phyloP scores from a whole-genome alignment of 2,329 filamentous ascomycete genomes.

The Pezizomycotina sp. region DNA sequence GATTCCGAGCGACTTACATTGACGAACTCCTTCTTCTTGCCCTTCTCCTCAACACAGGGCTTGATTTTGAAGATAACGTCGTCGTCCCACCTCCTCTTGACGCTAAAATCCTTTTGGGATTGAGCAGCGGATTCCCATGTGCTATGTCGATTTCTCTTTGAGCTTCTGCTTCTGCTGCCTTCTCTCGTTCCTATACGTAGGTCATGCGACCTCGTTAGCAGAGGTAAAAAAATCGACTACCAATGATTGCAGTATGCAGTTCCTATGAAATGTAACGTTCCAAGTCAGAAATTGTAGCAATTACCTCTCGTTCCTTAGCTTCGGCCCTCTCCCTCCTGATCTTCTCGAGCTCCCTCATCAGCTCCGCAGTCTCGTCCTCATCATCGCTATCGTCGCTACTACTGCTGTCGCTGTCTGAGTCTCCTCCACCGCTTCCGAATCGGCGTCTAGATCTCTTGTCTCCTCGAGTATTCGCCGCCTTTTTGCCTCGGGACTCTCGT shows the following conservation, averaged over 20 bases:
- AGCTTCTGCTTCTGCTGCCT: constrained; percentile 64
- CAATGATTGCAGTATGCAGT: too few relatives aligned
- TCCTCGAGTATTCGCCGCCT: constrained; percentile 74
- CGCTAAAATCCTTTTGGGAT: constrained; percentile 59
- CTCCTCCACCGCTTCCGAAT: constrained; percentile 26
- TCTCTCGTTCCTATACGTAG: constrained; percentile 51
- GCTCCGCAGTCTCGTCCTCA: constrained; percentile 70
- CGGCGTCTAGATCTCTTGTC: constrained; percentile 72
- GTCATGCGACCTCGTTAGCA: too few relatives aligned
- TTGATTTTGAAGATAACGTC: constrained; percentile 99
- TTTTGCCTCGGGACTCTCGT: constrained; percentile 64
- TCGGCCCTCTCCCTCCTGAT: constrained; percentile 76
- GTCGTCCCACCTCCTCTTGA: constrained; percentile 91
- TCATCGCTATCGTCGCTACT: constrained; percentile 42
- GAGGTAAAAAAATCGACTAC: too few relatives aligned
- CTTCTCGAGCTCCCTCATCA: constrained; percentile 85
- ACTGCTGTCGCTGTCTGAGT: constrained; percentile 27
- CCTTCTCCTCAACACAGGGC: constrained; percentile 83
- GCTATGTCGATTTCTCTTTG: constrained; percentile 77
- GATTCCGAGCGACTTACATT: constrained; percentile 4
- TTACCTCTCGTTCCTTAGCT: constrained; percentile 58
- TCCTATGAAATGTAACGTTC: constrained; percentile 12
- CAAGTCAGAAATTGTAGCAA: constrained; percentile 9
- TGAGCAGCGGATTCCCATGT: constrained; percentile 78
- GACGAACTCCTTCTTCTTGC: constrained; percentile 84